Percentiles rank a stretch among this genome's conserved stretches.
Conservation (phyloP, 2,329 filamentous ascomycete species). For the Microcyclosporella mali region DNA sequence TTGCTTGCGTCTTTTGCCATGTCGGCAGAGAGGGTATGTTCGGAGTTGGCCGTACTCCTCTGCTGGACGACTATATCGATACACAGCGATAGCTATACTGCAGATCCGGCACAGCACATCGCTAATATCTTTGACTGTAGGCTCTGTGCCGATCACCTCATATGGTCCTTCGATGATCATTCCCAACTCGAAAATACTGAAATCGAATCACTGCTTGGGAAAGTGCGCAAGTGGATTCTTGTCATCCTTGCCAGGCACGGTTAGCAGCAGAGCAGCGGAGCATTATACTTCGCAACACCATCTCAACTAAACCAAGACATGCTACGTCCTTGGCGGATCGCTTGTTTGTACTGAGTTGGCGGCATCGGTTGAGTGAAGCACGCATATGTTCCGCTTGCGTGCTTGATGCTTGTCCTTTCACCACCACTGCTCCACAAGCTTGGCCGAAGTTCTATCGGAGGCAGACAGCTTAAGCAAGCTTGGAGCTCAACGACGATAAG, state of each 20-base stretch:
- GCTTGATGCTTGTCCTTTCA: slow-evolving; percentile 11
- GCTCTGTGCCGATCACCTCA: slow-evolving; percentile 5
- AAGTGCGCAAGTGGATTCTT: no score
- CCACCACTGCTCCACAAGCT: slow-evolving; percentile 5
- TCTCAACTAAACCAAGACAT: neutral
- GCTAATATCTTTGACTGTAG: neutral
- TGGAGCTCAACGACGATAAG: slow-evolving; percentile 7
- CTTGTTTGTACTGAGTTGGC: no score
- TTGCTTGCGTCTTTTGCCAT: slow-evolving; percentile 10
- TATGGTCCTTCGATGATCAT: slow-evolving; percentile 2
- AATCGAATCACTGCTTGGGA: no score
- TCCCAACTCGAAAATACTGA: neutral
- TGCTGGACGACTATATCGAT: no score
- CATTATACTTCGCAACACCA: neutral
- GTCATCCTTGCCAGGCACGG: no score
- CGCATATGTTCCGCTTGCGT: slow-evolving; percentile 8
- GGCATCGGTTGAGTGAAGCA: no score
- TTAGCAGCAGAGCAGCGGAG: no score
- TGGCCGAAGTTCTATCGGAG: neutral
- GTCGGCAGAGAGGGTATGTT: neutral
- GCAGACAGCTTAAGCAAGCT: neutral
- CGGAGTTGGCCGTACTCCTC: no score
- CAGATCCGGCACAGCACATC: no score
- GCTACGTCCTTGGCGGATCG: no score
- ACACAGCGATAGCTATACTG: no score